Evolutionary conservation across 2,329 filamentous ascomycete genomes (phyloP).

Genomic region (Tolypocladium pustulatum): DNA sequence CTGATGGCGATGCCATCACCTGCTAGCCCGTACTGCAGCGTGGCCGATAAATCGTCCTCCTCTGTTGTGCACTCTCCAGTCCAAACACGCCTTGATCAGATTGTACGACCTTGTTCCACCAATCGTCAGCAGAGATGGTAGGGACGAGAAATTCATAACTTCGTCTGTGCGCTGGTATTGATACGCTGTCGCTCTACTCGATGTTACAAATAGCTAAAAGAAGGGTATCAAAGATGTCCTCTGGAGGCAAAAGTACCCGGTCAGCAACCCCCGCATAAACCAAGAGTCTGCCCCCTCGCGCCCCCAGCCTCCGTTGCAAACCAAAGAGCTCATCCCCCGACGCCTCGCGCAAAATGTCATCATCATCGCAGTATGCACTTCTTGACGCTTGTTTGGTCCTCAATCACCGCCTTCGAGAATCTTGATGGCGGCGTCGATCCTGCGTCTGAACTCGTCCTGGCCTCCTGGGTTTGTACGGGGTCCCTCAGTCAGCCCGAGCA

Average conservation of each 20-base stretch:
- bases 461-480: conserved; percentile 45
- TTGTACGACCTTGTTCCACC: not conserved
- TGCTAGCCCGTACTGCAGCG: too few relatives aligned
- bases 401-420: conserved; percentile 53
- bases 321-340: not conserved
- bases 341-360: not conserved
- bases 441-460: conserved; percentile 54
- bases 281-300: not conserved
- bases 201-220: conserved; percentile 2
- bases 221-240: conserved; percentile 15
- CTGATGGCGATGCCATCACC: too few relatives aligned
- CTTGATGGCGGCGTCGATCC: conserved; percentile 64
- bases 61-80: not conserved
- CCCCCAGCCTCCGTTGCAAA: not conserved
- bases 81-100: not conserved
- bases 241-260: not conserved
- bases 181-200: not conserved
- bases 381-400: not conserved
- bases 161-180: not conserved
- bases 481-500: conserved; percentile 45
- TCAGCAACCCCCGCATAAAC: not conserved
- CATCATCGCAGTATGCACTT: not conserved
- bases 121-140: too few relatives aligned
- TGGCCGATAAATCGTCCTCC: too few relatives aligned
- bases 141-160: too few relatives aligned